Conservation (phyloP, 169 alveolate species). For the Theileria luwenshuni region DNA sequence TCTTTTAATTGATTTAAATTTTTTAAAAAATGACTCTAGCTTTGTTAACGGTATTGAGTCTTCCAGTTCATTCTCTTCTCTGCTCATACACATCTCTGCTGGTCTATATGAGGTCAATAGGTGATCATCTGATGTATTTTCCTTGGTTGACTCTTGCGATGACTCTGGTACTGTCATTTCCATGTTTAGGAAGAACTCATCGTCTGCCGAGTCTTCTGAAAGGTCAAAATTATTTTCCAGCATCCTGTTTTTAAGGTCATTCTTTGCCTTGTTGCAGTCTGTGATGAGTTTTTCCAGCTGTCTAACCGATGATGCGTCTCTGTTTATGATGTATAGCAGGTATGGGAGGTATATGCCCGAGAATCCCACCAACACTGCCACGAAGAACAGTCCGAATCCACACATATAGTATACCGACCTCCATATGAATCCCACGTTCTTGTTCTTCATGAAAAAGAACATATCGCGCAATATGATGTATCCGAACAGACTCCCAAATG, state of each 20-base stretch:
- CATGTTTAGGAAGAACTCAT: constrained; percentile 7
- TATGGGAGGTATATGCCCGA: constrained; percentile 58
- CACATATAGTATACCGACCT: constrained; percentile 8
- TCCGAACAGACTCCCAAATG: constrained; percentile 13
- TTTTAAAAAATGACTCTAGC: constrained; percentile 1
- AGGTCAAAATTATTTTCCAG: not conserved
- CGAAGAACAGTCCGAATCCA: constrained; percentile 50
- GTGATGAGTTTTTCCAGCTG: constrained; percentile 53
- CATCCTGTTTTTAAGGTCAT: constrained; percentile 29
- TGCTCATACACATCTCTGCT: constrained; percentile 21
- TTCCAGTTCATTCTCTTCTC: not conserved
- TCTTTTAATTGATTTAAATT: not conserved
- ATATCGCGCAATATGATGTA: constrained; percentile 30
- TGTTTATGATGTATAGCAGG: constrained; percentile 40
- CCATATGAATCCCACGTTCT: constrained; percentile 15
- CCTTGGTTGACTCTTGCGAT: not conserved
- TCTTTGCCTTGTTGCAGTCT: constrained; percentile 42
- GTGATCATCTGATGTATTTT: not conserved
- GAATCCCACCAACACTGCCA: constrained; percentile 53
- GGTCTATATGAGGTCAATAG: constrained; percentile 9
- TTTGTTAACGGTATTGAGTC: not conserved
- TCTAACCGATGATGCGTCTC: constrained; percentile 34
- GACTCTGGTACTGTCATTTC: not conserved
- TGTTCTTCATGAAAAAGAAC: constrained; percentile 10
- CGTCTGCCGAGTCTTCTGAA: constrained; percentile 13